These are phyloP conservation scores for Fusarium multiceps DNA, from an alignment of 2,329 filamentous ascomycete genomes.

Conservation along the genomic window DNA sequence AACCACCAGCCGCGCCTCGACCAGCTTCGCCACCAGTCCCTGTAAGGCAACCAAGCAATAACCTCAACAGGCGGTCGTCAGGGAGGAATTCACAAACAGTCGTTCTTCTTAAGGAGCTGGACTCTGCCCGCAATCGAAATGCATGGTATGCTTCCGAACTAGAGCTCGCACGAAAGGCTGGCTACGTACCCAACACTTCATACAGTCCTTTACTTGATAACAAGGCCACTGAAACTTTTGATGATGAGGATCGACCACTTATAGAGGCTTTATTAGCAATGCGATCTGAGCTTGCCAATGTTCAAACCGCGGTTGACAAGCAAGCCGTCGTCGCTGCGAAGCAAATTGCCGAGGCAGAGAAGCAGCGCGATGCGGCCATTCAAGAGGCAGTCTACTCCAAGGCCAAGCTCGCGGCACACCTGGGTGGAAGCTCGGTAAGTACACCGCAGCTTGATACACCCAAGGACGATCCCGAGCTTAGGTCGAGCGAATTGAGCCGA, in stretches of 20 bases:
- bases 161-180: constrained; percentile 88
- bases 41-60: constrained; percentile 66
- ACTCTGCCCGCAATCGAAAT: constrained; percentile 84
- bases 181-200: constrained; percentile 79
- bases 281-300: constrained; percentile 87
- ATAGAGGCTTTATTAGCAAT: constrained; percentile 93
- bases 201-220: constrained; percentile 81
- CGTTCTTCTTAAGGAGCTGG: constrained; percentile 85
- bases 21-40: constrained; percentile 70
- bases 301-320: constrained; percentile 89
- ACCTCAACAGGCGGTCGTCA: constrained; percentile 69
- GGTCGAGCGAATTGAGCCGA: constrained; percentile 77
- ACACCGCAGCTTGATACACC: constrained; percentile 70
- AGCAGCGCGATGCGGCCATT: constrained; percentile 93
- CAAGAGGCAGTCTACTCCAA: constrained; percentile 95
- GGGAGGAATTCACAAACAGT: constrained; percentile 74
- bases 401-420: constrained; percentile 86
- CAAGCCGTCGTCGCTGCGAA: constrained; percentile 88
- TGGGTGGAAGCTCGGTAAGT: constrained; percentile 70
- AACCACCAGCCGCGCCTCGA: constrained; percentile 51
- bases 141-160: constrained; percentile 98
- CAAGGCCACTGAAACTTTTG: constrained; percentile 80
- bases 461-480: constrained; percentile 66
- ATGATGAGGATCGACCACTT: constrained; percentile 90
- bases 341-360: constrained; percentile 92